Base-by-base conservation (phyloP, 495 filamentous ascomycete genomes). In the Ramalina peruviana region DNA sequence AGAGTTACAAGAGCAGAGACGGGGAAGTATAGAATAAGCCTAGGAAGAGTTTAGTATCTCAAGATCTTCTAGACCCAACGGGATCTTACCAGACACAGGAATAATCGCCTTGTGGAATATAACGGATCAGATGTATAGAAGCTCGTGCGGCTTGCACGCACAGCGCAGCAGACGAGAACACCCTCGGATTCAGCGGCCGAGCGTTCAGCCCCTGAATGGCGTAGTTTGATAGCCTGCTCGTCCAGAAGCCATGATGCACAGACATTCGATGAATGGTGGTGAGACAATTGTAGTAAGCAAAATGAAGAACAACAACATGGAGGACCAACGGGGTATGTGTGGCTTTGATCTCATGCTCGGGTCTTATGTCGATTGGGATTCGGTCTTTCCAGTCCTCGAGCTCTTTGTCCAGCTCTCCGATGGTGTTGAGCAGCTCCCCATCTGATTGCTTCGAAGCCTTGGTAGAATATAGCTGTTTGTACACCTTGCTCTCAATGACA, bases 191-290 rank as follows among this genome's bases (percentile, higher is more conserved):
- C 48, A 98, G 66, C 3, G 92, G 88, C 53, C 81, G 73, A 4
- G 88, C 83, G 65, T 95, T 97, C 36, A 95, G 65, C 6, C 92
- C 92, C 58, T 92, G 85, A 39, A 97, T 89, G 2, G 92, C 92
- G 62, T 87, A 98, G 57, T 97, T 90, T 25, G 89, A 94, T 20
- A 97, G 71, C 39, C 92, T 79, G 58, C 85, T 95, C 7, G 89
- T 95, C 92, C 92, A 98, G 68, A 94, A 96, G 2, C 92, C 92
- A 61, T 97, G 93, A 62, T 98, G 92, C 45, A 96, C 81, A 4
- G 87, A 93, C 92, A 97, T 97, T 20, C 92, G 86, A 66, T 98
- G 92, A 48, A 98, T 95, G 1, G 92, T 98, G 13, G 89, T 96
- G 49, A 98, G 72, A 58, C 87, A 93, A 62, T 97, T 98, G 70